Base-by-base conservation (phyloP, 2,329 filamentous ascomycete genomes). In the Cryphonectria carpinicola region DNA sequence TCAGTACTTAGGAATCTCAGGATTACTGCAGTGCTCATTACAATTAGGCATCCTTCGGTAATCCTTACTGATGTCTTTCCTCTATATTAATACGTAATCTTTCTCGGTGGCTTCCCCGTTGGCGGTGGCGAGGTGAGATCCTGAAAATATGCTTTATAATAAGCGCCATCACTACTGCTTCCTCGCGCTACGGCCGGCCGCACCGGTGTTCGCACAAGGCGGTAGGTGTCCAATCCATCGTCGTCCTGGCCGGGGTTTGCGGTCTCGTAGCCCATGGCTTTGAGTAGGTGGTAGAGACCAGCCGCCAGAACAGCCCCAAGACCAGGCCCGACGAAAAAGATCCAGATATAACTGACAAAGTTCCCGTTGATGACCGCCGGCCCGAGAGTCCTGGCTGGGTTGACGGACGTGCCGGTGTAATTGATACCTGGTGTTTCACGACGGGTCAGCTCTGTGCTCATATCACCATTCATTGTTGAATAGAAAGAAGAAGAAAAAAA, bases 301-400 rank as follows among this genome's bases (percentile, higher is more conserved):
- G 70, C 70, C 14, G 87, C 85, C 14, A 88, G 74, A 4, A 85
- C 61, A 0, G 84, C 75, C 0, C 87, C 87, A 63, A 87, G 77
- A 17, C 83, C 76, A 0, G 87, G 87, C 0, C 86, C 87, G 7
- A 88, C 75, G 82, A 85, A 87, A 78, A 86, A 87, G 74, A 87
- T 86, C 85, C 85, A 87, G 67, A 85, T 82, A 74, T 86, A 84
- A 17, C 76, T 75, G 1, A 79, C 77, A 75, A 86, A 86, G 1
- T 67, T 72, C 7, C 79, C 77, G 0, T 78, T 79, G 58, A 85
- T 76, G 28, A 84, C 82, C n/a, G 82, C 84, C 4, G 85, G 84
- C 0, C 85, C 85, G 46, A 87, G 81, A 0, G 84, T 84, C 52
- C 85, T 80, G 0, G 84, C 85, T 5, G 85, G 85, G 75, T 87